Evolutionary conservation across 2,329 filamentous ascomycete species (phyloP).

Genomic region (Neonectria punicea): DNA sequence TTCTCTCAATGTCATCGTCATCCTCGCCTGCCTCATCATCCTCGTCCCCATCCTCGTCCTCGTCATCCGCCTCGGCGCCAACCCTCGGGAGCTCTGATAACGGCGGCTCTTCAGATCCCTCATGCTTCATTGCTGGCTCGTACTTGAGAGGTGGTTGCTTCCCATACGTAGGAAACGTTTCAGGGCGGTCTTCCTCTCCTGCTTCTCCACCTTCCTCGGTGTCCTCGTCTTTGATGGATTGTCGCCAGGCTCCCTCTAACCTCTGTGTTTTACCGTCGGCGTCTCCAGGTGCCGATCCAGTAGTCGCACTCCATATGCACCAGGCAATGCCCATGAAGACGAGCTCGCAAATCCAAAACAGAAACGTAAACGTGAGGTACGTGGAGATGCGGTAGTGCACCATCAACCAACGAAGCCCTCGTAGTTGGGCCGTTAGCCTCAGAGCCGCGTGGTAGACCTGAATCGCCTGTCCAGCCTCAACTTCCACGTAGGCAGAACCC

Average conservation of each 20-base stretch:
- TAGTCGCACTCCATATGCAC: conserved; percentile 61
- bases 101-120: conserved; percentile 43
- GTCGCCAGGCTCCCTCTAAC: conserved; percentile 23
- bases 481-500: conserved; percentile 65
- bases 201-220: conserved; percentile 43
- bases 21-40: conserved; percentile 49
- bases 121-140: conserved; percentile 51
- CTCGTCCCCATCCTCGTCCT: conserved; percentile 54
- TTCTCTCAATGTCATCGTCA: conserved; percentile 44
- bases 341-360: conserved; percentile 84
- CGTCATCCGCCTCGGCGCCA: conserved; percentile 59
- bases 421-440: conserved; percentile 77
- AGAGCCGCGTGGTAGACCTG: conserved; percentile 80
- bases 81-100: conserved; percentile 49
- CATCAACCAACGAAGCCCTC: conserved; percentile 85
- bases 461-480: conserved; percentile 75
- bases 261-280: conserved; percentile 18
- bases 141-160: conserved; percentile 55
- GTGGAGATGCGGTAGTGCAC: conserved; percentile 80
- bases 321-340: conserved; percentile 73
- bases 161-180: conserved; percentile 56
- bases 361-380: conserved; percentile 72
- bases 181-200: conserved; percentile 52
- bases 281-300: conserved; percentile 24
- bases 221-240: conserved; percentile 35